A percentile compares a stretch with the other conserved stretches of the same genome.
phyloP scores from a whole-genome alignment of 148 eudicot genomes.

The Rhododendron ferrugineum region DNA sequence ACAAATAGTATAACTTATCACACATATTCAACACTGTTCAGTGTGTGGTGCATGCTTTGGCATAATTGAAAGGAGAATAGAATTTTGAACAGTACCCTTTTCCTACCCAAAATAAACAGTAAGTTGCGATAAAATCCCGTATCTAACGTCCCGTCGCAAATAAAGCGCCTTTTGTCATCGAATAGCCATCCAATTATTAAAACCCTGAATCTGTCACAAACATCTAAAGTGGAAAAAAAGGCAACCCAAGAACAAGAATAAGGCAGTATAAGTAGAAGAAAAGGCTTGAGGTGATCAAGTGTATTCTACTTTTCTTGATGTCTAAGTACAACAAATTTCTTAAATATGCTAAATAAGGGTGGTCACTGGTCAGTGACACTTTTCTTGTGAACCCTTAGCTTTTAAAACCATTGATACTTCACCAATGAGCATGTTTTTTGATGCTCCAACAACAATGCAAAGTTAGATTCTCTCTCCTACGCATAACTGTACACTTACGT shows the following conservation, averaged over 20 bases:
- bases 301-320: not conserved
- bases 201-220: not conserved
- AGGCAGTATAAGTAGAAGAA: not conserved
- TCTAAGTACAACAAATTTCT: not conserved
- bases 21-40: not conserved
- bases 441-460: not conserved
- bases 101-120: not conserved
- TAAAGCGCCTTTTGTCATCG: not conserved
- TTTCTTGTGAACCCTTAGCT: not conserved
- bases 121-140: not conserved
- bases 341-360: not conserved
- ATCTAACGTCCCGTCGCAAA: not conserved
- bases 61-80: not conserved
- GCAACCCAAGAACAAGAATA: not conserved
- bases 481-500: no score
- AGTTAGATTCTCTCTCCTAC: not conserved
- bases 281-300: not conserved
- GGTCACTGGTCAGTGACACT: slow-evolving; percentile 2
- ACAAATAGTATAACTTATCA: not conserved
- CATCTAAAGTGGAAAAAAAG: not conserved
- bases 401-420: not conserved
- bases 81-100: not conserved
- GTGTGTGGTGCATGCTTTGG: not conserved
- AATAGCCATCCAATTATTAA: not conserved
- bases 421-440: not conserved